Percentiles rank a stretch among this genome's conserved stretches.
phyloP scores from a whole-genome alignment of 2,329 filamentous ascomycete species.

The Cladosporium sp. region DNA sequence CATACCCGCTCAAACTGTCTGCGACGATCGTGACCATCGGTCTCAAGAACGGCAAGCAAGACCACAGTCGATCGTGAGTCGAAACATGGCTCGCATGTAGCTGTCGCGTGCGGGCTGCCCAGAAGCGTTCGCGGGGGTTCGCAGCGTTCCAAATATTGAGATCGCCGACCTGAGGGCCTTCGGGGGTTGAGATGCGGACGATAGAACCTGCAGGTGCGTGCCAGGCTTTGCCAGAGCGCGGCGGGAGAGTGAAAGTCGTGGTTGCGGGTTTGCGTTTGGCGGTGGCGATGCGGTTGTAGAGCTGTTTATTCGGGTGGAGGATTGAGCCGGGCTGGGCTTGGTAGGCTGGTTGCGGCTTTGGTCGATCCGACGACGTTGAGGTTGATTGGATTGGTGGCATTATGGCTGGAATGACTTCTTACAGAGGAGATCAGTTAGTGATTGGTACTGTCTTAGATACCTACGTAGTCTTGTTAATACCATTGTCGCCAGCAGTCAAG shows the following conservation, averaged over 20 bases:
- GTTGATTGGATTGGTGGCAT: neutral
- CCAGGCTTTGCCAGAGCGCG: conserved; percentile 72
- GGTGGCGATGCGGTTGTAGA: conserved; percentile 26
- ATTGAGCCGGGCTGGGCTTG: conserved; percentile 27
- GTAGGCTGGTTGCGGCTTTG: conserved; percentile 30
- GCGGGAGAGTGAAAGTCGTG: conserved; percentile 53
- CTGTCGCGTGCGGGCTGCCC: conserved; percentile 74
- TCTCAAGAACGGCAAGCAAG: conserved; percentile 69
- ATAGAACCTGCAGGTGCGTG: conserved; percentile 63
- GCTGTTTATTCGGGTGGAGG: conserved; percentile 24
- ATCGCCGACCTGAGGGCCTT: conserved; percentile 77
- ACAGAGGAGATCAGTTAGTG: too few relatives aligned
- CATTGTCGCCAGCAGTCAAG: too few relatives aligned
- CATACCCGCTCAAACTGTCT: conserved; percentile 55
- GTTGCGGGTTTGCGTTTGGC: conserved; percentile 20
- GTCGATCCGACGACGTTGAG: neutral
- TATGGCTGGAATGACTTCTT: neutral
- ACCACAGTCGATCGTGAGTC: conserved; percentile 72
- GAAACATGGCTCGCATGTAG: conserved; percentile 72
- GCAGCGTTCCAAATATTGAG: conserved; percentile 75
- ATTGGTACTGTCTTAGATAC: too few relatives aligned
- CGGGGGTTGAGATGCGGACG: conserved; percentile 68
- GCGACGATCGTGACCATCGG: conserved; percentile 65
- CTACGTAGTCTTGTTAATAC: too few relatives aligned
- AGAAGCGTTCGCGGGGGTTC: conserved; percentile 77